Percentiles rank a stretch among this genome's conserved stretches.
Conservation (phyloP, 2,329 filamentous ascomycete genomes). For the Dactylonectria macrodidyma region DNA sequence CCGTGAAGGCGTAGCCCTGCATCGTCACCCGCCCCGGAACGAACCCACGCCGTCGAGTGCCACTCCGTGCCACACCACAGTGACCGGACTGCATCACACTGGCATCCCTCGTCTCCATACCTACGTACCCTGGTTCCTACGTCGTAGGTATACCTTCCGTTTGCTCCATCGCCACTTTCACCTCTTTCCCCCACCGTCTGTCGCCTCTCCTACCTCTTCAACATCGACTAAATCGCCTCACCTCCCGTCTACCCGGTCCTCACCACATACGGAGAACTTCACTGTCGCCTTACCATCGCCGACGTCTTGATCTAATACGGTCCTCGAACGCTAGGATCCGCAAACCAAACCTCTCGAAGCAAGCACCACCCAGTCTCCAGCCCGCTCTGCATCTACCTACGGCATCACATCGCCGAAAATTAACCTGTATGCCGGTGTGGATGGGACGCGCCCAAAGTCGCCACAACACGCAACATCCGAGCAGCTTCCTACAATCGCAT, state of each 20-base stretch:
- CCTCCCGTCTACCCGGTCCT: not conserved
- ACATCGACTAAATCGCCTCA: not conserved
- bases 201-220: not conserved
- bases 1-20: not conserved
- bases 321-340: not conserved
- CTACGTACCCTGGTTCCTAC: constrained; percentile 6
- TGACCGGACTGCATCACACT: constrained; percentile 4
- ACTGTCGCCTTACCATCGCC: not conserved
- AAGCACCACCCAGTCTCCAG: not conserved
- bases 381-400: not conserved
- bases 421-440: not conserved
- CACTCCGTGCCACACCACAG: constrained; percentile 22
- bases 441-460: not conserved
- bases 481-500: not conserved
- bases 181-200: not conserved
- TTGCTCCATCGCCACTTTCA: not conserved
- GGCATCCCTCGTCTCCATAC: not conserved
- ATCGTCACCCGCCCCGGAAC: constrained; percentile 3
- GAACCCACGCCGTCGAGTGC: constrained; percentile 16
- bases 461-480: not conserved
- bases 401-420: not conserved
- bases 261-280: not conserved
- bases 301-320: not conserved
- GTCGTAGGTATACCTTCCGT: constrained; percentile 4
- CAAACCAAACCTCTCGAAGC: not conserved